Evolutionary conservation across 805 yeast species (phyloP).

Genomic region (Clavispora phyllophila): DNA sequence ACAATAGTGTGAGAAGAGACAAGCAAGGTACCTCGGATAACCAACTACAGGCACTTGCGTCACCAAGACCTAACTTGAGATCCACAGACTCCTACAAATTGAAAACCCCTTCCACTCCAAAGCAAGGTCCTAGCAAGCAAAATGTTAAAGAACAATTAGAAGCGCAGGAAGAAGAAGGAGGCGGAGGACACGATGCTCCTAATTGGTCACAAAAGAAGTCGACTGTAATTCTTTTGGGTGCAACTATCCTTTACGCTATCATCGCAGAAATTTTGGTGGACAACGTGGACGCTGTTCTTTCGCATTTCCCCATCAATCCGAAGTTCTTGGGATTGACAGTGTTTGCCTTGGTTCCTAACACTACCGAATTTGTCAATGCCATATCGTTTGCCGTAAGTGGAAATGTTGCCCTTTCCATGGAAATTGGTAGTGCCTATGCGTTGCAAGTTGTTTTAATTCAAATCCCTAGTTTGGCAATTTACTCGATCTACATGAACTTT

Average conservation of each 20-base stretch:
- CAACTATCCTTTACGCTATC: constrained; percentile 83
- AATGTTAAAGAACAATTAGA: constrained; percentile 5
- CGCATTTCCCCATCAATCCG: constrained; percentile 76
- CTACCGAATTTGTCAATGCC: constrained; percentile 95
- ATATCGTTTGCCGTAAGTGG: constrained; percentile 95
- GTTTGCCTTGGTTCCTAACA: constrained; percentile 93
- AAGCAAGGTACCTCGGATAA: background rate
- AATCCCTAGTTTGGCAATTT: constrained; percentile 83
- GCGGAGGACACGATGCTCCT: constrained; percentile 92
- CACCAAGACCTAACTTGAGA: background rate
- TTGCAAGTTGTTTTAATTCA: constrained; percentile 91
- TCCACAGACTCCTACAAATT: background rate
- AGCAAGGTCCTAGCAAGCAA: background rate
- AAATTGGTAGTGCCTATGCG: constrained; percentile 96
- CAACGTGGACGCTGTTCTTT: constrained; percentile 83
- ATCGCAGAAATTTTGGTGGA: constrained; percentile 93
- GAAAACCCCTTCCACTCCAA: constrained; percentile 1
- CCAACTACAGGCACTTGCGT: background rate
- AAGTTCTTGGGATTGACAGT: constrained; percentile 90
- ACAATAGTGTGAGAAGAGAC: constrained; percentile 2
- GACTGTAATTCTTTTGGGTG: constrained; percentile 71
- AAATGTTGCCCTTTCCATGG: constrained; percentile 94
- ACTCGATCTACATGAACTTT: constrained; percentile 49
- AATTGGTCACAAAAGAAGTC: constrained; percentile 91
- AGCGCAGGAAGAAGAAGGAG: constrained; percentile 23